These are phyloP conservation scores for Amborella trichopoda DNA, from an alignment of 164 flowering plant species.

Conservation along the genomic window DNA sequence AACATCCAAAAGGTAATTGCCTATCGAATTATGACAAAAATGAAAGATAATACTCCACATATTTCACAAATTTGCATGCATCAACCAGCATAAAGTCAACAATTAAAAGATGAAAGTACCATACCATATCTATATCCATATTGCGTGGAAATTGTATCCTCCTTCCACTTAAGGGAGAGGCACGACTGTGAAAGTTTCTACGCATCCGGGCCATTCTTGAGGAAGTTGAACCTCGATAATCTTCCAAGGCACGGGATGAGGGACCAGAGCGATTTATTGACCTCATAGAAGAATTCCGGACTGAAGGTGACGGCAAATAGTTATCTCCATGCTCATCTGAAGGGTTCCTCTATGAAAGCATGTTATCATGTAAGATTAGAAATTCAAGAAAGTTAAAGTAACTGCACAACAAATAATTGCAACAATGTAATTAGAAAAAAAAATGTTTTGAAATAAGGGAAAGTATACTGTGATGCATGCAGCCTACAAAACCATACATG, in stretches of 20 bases:
- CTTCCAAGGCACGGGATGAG: too few species aligned
- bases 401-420: not conserved
- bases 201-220: slow-evolving; percentile 40
- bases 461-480: not conserved
- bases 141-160: slow-evolving; percentile 37
- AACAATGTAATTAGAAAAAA: not conserved
- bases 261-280: slow-evolving; percentile 28
- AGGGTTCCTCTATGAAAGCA: slow-evolving; percentile 22
- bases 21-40: not conserved
- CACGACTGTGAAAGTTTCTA: slow-evolving; percentile 18
- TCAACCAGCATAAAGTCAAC: not conserved
- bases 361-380: not conserved
- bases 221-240: slow-evolving; percentile 26
- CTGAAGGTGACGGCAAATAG: slow-evolving; percentile 19
- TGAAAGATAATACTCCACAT: not conserved
- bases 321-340: slow-evolving; percentile 19
- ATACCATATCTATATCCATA: slow-evolving; percentile 81
- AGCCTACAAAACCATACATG: too few species aligned
- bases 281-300: slow-evolving; percentile 28
- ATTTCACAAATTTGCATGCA: not conserved
- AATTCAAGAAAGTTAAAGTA: not conserved
- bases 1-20: not conserved
- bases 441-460: not conserved
- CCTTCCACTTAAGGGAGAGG: slow-evolving; percentile 25
- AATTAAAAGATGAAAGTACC: not conserved